Conservation (phyloP, 2,329 filamentous ascomycete genomes). For the Biscogniauxia sp. region DNA sequence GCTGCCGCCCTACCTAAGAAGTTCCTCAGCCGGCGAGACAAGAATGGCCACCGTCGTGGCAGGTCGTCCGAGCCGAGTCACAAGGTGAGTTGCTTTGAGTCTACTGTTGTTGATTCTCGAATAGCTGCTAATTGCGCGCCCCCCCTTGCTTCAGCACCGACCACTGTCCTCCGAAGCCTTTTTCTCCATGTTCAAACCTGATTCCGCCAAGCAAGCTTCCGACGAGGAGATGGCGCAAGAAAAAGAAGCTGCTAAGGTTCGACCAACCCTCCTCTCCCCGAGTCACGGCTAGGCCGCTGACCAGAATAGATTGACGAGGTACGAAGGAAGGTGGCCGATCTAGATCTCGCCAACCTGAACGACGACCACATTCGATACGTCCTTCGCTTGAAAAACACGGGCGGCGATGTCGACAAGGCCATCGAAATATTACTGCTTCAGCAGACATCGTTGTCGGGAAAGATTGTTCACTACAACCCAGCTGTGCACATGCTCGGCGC, state of each 20-base stretch:
- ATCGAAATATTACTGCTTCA: conserved; percentile 75
- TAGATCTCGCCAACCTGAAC: conserved; percentile 45
- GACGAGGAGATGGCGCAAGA: conserved; percentile 49
- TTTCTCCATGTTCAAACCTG: conserved; percentile 62
- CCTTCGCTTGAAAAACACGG: conserved; percentile 61
- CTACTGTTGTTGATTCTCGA: conserved; percentile 6
- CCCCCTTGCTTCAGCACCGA: conserved; percentile 39
- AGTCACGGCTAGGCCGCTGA: conserved; percentile 13
- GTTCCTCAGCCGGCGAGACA: conserved; percentile 70
- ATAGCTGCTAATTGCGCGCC: conserved; percentile 6
- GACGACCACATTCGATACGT: conserved; percentile 57
- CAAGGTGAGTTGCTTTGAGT: conserved; percentile 42
- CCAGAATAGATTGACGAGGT: conserved; percentile 34
- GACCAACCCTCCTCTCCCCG: conserved; percentile 12
- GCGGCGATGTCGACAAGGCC: conserved; percentile 70
- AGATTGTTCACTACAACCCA: conserved; percentile 72
- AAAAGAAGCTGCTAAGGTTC: conserved; percentile 40
- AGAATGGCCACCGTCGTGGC: conserved; percentile 53
- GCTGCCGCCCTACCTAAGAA: conserved; percentile 52
- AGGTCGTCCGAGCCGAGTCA: conserved; percentile 54
- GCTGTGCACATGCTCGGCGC: conserved; percentile 75
- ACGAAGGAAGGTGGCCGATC: conserved; percentile 32
- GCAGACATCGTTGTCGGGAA: conserved; percentile 76
- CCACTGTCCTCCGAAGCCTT: conserved; percentile 57
- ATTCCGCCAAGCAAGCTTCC: conserved; percentile 53